Base-by-base conservation (phyloP, 495 filamentous ascomycete genomes). In the Clavariopsis aquatica region DNA sequence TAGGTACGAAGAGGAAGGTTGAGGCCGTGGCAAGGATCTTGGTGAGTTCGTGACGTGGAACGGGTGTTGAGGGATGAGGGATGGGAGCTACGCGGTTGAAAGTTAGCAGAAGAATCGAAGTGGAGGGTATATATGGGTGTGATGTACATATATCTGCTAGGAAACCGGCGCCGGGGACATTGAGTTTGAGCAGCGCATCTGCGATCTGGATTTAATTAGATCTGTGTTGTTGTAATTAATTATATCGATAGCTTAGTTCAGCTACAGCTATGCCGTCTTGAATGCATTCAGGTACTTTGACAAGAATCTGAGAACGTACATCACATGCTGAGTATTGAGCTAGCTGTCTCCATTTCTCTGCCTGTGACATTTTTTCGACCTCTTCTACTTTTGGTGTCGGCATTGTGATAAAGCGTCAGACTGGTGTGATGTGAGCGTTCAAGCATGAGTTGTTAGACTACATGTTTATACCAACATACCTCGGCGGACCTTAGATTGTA, bases 1-100 rank as follows among this genome's bases (percentile, higher is more conserved):
- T 87, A 13, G 83, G 74, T 34, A 82, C 75, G 70, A 89, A 86
- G 63, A 85, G 80, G 59, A 89, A 82, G 6, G 87, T 90, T 28
- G 81, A 84, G 27, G 83, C 84, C 47, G 83, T 85, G 13, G 82
- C 85, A 55, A 86, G 80, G 54, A 77, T 77, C 55, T 79, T 82
- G 24, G 68, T 66, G 38, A 69, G 29, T n/a, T 22, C 51, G 74
- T 75, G 58, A 46, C 51, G 31, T 38, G 27, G 63, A 49, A 49
- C 31, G 24, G 52, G 52, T 60, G 34, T 34, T 12, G 60, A 10
- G 23, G 51, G 49, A 51, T 43, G 12, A 45, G 60, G 36, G 31
- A 64, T 68, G 15, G 60, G 63, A 10, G 53, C 65, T 66, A 23
- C 28, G n/a, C n/a, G 49, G 22, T 4, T 43, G 41, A 70, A n/a